Evolutionary conservation across 2,329 filamentous ascomycete species (phyloP).

Genomic region (Hypomyces perniciosus): DNA sequence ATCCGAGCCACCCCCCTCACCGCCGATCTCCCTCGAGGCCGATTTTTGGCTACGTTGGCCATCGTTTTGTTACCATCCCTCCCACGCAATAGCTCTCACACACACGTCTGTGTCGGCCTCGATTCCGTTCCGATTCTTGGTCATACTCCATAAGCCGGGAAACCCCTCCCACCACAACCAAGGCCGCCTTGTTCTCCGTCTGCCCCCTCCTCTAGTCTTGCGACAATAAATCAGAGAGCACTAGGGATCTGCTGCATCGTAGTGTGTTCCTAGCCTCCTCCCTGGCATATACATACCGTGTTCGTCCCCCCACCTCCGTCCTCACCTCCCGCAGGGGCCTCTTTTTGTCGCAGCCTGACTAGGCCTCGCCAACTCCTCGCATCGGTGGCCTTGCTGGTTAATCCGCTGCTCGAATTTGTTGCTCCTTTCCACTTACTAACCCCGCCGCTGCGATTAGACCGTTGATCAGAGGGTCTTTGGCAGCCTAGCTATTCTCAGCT

Average conservation of each 20-base stretch:
- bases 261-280: constrained; percentile 3
- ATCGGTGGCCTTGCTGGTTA: constrained; percentile 2
- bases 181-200: neutral
- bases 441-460: neutral
- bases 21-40: constrained; percentile 12
- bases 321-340: constrained; percentile 1
- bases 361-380: neutral
- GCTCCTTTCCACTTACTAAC: neutral
- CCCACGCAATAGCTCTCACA: neutral
- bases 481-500: neutral
- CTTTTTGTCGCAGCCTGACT: neutral
- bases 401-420: neutral
- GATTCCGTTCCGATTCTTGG: neutral
- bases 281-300: constrained; percentile 3
- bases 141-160: constrained; percentile 3
- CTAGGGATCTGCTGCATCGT: constrained; percentile 2
- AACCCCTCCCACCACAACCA: constrained; percentile 5
- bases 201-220: neutral
- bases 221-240: constrained; percentile 10
- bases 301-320: neutral
- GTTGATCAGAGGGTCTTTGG: neutral
- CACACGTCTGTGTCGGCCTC: neutral
- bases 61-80: neutral
- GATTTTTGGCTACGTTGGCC: neutral
- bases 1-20: constrained; percentile 11